Base-by-base conservation (phyloP, 1,284 basidiomycete genomes). In the Cryptococcus sp. region DNA sequence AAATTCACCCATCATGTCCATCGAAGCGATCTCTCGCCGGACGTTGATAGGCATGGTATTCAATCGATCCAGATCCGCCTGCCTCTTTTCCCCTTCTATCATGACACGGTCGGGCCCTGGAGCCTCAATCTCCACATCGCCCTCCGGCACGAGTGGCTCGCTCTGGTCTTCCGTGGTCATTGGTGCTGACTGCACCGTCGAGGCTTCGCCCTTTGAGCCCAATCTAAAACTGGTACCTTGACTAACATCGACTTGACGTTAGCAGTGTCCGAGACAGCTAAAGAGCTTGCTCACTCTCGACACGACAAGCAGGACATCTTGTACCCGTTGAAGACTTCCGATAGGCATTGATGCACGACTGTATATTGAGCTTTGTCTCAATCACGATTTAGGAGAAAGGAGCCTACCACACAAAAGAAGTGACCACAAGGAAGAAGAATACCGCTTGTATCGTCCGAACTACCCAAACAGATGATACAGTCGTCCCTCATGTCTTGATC, bases 191-290 rank as follows among this genome's bases (percentile, higher is more conserved):
- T n/a, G n/a, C n/a, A 3, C 42, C 5, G 47, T 21, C 18, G 32
- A 18, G 16, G 49, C 46, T 23, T 42, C 43, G 16, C 50, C 50
- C 37, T 43, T 52, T 34, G 32, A 34, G 9, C 32, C 49, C 87
- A 7, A 91, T 82, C 68, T 89, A 86, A 91, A 89, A 70, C 88
- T 86, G 56, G 87, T 90, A 68, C 91, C 91, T 71, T 90, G 88
- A 72, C 86, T 88, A 71, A 91, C 89, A 3, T 62, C 39, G 54
- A 69, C 66, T 65, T 46, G 32, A 34, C 16, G 32, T 9, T 9
- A 14, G 23, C 13, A 42, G 4, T 36, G 25, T 22, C 19, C 2
- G 24, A 19, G 2, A 47, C 18, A 47, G 7, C 16, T 3, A 4
- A 18, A 41, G 2, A 24, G 11, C 7, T 7, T 13, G 56, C 63